phyloP scores from a whole-genome alignment of 805 yeast species.

The Wickerhamomyces pijperi region DNA sequence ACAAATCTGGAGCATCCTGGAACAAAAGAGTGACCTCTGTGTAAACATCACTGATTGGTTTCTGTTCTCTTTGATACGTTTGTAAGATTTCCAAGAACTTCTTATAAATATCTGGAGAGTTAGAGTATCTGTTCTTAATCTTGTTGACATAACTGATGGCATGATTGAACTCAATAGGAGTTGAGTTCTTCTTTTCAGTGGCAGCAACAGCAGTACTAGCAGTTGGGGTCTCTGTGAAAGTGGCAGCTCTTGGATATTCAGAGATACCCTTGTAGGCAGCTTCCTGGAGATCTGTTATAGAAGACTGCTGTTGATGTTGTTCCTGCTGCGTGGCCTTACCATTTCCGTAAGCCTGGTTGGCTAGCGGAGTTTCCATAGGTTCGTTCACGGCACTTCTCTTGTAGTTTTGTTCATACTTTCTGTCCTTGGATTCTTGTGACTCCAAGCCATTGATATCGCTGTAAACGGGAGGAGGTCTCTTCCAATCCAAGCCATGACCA shows the following conservation, averaged over 20 bases:
- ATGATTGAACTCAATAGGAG: slow-evolving; percentile 91
- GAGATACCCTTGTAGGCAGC: slow-evolving; percentile 23
- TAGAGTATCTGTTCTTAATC: slow-evolving; percentile 85
- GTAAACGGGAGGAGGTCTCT: background rate
- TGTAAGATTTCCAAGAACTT: slow-evolving; percentile 89
- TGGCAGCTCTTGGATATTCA: background rate
- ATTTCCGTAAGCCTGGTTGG: slow-evolving; percentile 10
- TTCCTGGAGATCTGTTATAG: slow-evolving; percentile 25
- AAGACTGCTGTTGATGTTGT: slow-evolving; percentile 11
- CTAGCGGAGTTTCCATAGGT: slow-evolving; percentile 22
- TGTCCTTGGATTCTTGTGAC: slow-evolving; percentile 1
- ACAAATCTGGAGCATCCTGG: slow-evolving; percentile 85
- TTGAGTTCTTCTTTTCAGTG: slow-evolving; percentile 21
- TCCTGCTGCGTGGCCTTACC: slow-evolving; percentile 5
- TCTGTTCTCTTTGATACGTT: slow-evolving; percentile 92
- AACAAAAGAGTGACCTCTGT: slow-evolving; percentile 84
- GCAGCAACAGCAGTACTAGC: background rate
- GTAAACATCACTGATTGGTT: slow-evolving; percentile 91
- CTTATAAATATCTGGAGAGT: slow-evolving; percentile 93
- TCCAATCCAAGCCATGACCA: background rate
- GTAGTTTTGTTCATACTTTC: too few species aligned
- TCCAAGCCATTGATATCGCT: too few species aligned
- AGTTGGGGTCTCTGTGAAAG: background rate
- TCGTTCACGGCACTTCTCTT: too few species aligned
- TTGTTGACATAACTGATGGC: slow-evolving; percentile 95